Evolutionary conservation across 352 stramenopile genomes (phyloP), one percentile per base, ranked within the genome.

Genomic region (Globisporangium emineosum): DNA sequence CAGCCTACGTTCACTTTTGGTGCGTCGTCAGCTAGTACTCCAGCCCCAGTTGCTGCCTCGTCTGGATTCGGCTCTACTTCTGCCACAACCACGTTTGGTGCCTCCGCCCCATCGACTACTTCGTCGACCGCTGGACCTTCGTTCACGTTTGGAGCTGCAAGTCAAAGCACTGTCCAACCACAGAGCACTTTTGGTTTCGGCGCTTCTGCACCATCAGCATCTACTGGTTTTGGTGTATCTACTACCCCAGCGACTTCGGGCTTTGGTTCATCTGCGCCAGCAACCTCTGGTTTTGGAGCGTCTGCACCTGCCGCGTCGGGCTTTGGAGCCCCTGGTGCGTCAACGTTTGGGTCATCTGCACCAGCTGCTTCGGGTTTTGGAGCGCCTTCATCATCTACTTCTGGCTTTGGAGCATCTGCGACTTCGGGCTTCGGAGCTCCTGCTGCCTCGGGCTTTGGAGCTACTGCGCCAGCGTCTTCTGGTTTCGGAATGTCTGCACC

Each of bases 341-440:
- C 40, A 21, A 7, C 15, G 13, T 68, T 80, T 27, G 37, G 66
- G 8, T 56, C 69, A 27, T 33, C 67, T 50, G 59, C 66, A 10
- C 62, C 64, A 19, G 59, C 64, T 5, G 64, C 75, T 32, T 75
- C 69, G 23, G 68, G 70, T 19, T 89, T 87, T 71, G 76, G 70
- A 19, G 68, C 73, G 2, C 68, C 69, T 21, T 71, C 77, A 13
- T 60, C 66, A 23, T 53, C 62, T 23, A 81, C 67, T 55, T 61
- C 66, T 67, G 74, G 65, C 23, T 86, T 87, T 63, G 77, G 73
- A 40, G 47, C 65, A 1, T 52, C 68, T 17, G 53, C 21, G 47
- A 13, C 53, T 42, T 55, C 69, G 15, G 57, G 65, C 13, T 76
- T 70, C 53, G 67, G 70, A 32, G 58, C 69, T 7, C 6, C 63